Evolutionary conservation across 345 rosid genomes (phyloP).

Genomic region (Populus pruinosa): DNA sequence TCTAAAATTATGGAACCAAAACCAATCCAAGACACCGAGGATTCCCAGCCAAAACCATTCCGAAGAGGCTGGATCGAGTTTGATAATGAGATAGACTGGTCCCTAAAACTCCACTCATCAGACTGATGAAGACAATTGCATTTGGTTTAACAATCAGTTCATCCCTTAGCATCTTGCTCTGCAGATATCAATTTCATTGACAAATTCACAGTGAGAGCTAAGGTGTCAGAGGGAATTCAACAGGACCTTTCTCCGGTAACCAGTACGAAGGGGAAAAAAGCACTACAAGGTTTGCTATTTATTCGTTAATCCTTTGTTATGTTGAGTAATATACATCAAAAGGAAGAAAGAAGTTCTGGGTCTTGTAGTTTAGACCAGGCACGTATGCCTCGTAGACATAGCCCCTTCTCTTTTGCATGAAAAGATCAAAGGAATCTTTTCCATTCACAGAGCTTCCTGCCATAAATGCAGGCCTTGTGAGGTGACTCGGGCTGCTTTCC

Average conservation of each 20-base stretch:
- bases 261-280: background rate
- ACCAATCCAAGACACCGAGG: too few species aligned
- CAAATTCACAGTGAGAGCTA: background rate
- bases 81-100: background rate
- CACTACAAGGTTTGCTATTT: background rate
- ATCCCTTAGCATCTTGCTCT: background rate
- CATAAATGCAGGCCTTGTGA: conserved; percentile 7
- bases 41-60: too few species aligned
- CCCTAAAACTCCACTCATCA: background rate
- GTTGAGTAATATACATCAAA: background rate
- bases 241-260: background rate
- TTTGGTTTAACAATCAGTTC: too few species aligned
- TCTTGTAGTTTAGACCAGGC: background rate
- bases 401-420: background rate
- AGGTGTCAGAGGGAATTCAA: background rate
- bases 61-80: background rate
- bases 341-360: background rate
- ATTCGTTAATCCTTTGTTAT: too few species aligned
- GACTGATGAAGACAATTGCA: background rate
- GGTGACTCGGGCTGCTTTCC: background rate
- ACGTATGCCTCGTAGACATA: background rate
- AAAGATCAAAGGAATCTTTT: background rate
- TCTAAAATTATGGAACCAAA: too few species aligned
- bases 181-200: background rate
- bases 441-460: background rate